Conservation (phyloP, 116 monocot species). For the Iris pallida region DNA sequence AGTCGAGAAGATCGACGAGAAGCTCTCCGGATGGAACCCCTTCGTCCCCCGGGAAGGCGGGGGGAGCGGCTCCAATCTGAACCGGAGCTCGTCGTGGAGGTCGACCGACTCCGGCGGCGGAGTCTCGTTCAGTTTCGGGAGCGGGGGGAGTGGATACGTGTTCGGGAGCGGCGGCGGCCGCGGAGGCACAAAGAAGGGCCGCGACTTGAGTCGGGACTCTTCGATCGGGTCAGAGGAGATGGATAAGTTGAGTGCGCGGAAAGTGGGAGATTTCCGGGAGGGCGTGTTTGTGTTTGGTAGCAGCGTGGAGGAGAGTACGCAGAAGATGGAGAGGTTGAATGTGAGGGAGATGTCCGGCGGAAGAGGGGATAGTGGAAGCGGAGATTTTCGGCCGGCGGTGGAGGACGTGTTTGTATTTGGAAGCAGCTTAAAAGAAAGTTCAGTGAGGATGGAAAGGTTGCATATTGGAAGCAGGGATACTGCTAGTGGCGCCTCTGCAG, state of each 20-base stretch:
- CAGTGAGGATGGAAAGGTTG: neutral
- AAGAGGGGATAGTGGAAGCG: neutral
- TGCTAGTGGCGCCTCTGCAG: neutral
- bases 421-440: constrained; percentile 1
- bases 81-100: too few relatives aligned
- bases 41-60: constrained; percentile 1
- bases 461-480: neutral
- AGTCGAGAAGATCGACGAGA: constrained; percentile 7
- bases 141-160: constrained; percentile 1
- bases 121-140: constrained; percentile 7
- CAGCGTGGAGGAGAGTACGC: constrained; percentile 2
- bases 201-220: neutral
- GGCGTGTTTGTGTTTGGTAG: constrained; percentile 7
- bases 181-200: neutral
- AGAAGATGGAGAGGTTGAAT: constrained; percentile 4
- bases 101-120: neutral
- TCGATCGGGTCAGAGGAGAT: constrained; percentile 3
- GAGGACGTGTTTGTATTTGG: constrained; percentile 2
- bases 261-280: neutral
- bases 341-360: neutral
- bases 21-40: constrained; percentile 10
- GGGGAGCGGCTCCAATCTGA: neutral
- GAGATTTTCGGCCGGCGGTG: neutral
- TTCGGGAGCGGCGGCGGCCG: neutral
- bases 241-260: neutral